phyloP scores from a whole-genome alignment of 768 basidiomycete genomes.

The Trichaptum fuscoviolaceum region DNA sequence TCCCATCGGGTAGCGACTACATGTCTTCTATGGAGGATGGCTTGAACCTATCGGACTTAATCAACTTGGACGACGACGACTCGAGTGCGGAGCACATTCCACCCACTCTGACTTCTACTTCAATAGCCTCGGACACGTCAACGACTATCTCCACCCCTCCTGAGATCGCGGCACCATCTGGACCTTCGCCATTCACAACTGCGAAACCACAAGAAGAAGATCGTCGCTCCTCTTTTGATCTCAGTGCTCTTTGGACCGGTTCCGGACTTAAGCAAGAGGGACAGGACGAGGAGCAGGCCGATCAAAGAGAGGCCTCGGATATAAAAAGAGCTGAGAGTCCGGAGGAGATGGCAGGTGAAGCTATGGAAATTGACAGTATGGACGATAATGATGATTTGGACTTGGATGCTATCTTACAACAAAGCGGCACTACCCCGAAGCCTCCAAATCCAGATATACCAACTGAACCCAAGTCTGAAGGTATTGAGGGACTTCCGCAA shows the following conservation, averaged over 20 bases:
- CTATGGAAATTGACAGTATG: constrained; percentile 33
- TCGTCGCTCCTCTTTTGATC: constrained; percentile 56
- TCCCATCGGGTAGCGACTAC: constrained; percentile 37
- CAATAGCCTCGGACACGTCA: constrained; percentile 21
- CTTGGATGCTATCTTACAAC: constrained; percentile 81
- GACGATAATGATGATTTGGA: constrained; percentile 66
- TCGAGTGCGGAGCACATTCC: constrained; percentile 13
- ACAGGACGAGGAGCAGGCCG: constrained; percentile 2
- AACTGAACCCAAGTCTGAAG: constrained; percentile 39
- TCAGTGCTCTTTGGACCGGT: constrained; percentile 66
- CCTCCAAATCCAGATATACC: constrained; percentile 16
- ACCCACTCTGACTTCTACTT: constrained; percentile 15
- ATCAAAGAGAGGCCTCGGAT: background rate
- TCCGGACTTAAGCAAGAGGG: constrained; percentile 30
- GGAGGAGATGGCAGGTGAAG: constrained; percentile 33
- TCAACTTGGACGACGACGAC: constrained; percentile 67
- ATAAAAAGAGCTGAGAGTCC: constrained; percentile 16
- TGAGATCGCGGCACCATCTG: constrained; percentile 12
- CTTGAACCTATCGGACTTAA: constrained; percentile 68
- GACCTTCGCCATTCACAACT: constrained; percentile 30
- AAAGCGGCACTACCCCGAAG: constrained; percentile 43
- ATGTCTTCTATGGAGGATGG: constrained; percentile 46
- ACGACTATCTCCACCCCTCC: constrained; percentile 20
- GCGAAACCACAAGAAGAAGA: constrained; percentile 34
- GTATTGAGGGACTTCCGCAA: constrained; percentile 49